Evolutionary conservation across 2,329 filamentous ascomycete genomes (phyloP), one percentile per base, ranked within the genome.

Genomic region (Pezizomycotina sp.): DNA sequence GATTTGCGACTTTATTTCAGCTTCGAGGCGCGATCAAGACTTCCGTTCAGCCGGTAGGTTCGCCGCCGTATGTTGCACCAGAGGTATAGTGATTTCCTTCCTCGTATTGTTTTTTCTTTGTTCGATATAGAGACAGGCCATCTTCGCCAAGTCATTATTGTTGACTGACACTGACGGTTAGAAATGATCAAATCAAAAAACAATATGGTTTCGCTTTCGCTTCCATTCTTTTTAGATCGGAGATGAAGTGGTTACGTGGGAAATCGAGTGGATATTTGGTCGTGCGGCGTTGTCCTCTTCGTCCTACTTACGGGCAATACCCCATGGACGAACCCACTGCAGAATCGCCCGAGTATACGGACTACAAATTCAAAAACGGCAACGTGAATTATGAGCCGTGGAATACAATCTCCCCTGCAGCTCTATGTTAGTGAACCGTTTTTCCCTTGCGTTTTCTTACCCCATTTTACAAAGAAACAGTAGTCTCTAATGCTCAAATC

Each of bases 281-380:
- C 84, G 10, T 93, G 84, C 51, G 89, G 89, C 21, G 83, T 98
- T 34, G 91, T 98, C n/a, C 64, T 98, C 3, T 98, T 98, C 53
- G 89, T 95, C 22, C 63, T 98, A 3, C 63, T 98, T 3, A 83
- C 92, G 1, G 89, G 89, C 6, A 98, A 98, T 55, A 98, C 89
- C 2, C 89, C 89, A 0, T 98, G 89, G 89, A 95, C 53, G 80
- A 89, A 54, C 89, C 89, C 0, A 86, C 83, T 2, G 62, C 69
- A 22, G 67, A 72, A 38, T 93, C 82, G 55, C 92, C 80, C 63
- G 89, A 98, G 58, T 98, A 79, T 50, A 71, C 78, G 50, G 83
- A 93, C 57, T 98, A 92, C 55, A 64, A 79, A 25, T 69, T 71
- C 40, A 81, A 73, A 2, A 74, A 76, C 34, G 81, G 83, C n/a